Conservation (phyloP, 371 early-diverging fungal genomes). For the Cokeromyces recurvatus region DNA sequence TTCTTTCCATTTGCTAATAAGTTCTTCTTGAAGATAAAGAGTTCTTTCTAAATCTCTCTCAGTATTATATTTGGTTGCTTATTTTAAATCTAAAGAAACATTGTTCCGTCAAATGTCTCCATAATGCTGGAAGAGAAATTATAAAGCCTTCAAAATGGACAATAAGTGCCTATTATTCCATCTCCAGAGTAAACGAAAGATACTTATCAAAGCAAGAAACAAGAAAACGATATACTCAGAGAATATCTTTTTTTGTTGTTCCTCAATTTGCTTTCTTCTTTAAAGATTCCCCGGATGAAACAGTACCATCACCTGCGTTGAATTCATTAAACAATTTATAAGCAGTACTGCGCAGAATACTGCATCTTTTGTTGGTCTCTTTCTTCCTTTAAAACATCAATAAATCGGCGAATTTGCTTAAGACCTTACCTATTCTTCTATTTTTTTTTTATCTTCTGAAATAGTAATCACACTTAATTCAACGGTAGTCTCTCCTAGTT, state of each 20-base stretch:
- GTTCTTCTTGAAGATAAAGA: background rate
- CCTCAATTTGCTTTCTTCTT: slow-evolving; percentile 2
- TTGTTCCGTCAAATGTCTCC: background rate
- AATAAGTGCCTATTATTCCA: background rate
- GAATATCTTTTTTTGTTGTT: slow-evolving; percentile 4
- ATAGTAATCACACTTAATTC: no score
- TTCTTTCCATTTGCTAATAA: slow-evolving; percentile 3
- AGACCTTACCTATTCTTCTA: slow-evolving; percentile 2
- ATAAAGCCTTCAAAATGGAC: background rate
- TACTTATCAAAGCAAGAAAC: background rate
- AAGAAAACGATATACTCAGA: slow-evolving; percentile 1
- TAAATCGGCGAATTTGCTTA: slow-evolving; percentile 1
- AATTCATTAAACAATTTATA: background rate
- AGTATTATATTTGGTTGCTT: background rate
- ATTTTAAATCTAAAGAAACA: background rate
- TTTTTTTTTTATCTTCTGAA: no score
- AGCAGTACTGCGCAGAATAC: background rate
- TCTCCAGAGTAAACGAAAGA: background rate
- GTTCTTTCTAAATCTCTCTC: slow-evolving; percentile 3
- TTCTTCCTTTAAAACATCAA: slow-evolving; percentile 5
- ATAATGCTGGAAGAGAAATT: background rate
- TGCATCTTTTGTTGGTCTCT: background rate
- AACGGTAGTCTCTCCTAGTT: no score
- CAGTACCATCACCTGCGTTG: background rate
- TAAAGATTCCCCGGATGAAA: background rate